Percentiles rank a stretch among this genome's conserved stretches.
phyloP scores from a whole-genome alignment of 2,329 filamentous ascomycete species.

The Colletotrichum sp. region DNA sequence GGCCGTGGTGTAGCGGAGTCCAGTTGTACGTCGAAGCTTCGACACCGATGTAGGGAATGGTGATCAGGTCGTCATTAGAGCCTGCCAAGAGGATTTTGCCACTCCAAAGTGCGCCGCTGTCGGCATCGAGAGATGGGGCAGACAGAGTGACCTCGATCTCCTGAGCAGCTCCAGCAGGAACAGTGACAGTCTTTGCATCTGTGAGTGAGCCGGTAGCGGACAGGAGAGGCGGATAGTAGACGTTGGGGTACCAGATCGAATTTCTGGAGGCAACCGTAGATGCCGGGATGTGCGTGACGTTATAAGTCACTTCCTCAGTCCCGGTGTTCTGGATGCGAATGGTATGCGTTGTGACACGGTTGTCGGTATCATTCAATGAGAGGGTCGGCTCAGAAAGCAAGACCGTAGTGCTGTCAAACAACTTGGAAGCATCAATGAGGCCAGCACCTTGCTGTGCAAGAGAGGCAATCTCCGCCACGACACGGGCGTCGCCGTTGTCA shows the following conservation, averaged over 20 bases:
- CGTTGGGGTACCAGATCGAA: slow-evolving; percentile 8
- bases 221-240: slow-evolving; percentile 18
- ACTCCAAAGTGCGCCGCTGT: slow-evolving; percentile 26
- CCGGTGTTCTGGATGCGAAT: slow-evolving; percentile 22
- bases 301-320: slow-evolving; percentile 5
- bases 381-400: slow-evolving; percentile 19
- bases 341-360: slow-evolving; percentile 16
- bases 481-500: background rate
- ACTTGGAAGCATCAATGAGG: slow-evolving; percentile 20
- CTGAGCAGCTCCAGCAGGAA: background rate
- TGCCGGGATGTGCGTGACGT: slow-evolving; percentile 17
- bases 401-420: slow-evolving; percentile 12
- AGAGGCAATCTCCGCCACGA: background rate
- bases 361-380: slow-evolving; percentile 24
- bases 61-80: slow-evolving; percentile 19
- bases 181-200: background rate
- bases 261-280: slow-evolving; percentile 12
- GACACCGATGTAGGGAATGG: slow-evolving; percentile 25
- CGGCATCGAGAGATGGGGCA: background rate
- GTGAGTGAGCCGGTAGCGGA: slow-evolving; percentile 1
- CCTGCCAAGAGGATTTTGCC: slow-evolving; percentile 25
- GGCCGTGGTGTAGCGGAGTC: slow-evolving; percentile 20
- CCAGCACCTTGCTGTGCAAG: slow-evolving; percentile 26
- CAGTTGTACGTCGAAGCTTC: slow-evolving; percentile 27
- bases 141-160: slow-evolving; percentile 10